Percentiles rank a stretch among this genome's conserved stretches.
Evolutionary conservation across 768 basidiomycete genomes (phyloP).

Genomic region (Phanerochaete sordida): DNA sequence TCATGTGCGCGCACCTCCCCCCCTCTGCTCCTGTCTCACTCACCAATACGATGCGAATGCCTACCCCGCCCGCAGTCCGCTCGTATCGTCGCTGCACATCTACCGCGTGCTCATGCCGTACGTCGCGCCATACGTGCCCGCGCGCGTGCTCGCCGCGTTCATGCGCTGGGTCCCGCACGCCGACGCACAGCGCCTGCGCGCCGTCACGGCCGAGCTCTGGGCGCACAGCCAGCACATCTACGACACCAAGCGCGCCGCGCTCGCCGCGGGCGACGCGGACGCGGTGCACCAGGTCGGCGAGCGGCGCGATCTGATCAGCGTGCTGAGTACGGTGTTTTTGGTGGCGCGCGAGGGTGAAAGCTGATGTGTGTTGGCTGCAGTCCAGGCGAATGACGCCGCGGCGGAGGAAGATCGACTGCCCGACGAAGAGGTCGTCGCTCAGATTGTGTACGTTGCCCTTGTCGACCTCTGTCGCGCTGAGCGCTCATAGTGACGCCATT

Average conservation of each 20-base stretch:
- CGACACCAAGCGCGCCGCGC: slow-evolving; percentile 32
- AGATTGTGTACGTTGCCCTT: slow-evolving; percentile 11
- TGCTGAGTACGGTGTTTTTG: slow-evolving; percentile 44
- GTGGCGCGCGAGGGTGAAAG: too few relatives aligned
- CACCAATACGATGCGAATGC: too few relatives aligned
- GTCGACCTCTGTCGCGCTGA: background rate
- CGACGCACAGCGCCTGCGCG: slow-evolving; percentile 28
- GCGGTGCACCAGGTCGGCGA: slow-evolving; percentile 27
- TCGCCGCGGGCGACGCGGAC: slow-evolving; percentile 30
- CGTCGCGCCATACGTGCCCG: slow-evolving; percentile 13
- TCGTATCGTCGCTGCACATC: slow-evolving; percentile 2
- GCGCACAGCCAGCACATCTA: slow-evolving; percentile 33
- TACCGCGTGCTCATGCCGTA: slow-evolving; percentile 15
- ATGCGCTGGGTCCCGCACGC: slow-evolving; percentile 31
- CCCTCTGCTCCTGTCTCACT: too few relatives aligned
- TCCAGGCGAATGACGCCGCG: slow-evolving; percentile 7
- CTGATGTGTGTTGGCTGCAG: background rate
- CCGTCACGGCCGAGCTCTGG: slow-evolving; percentile 35
- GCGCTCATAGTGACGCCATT: background rate
- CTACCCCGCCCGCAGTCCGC: background rate
- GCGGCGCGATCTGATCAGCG: slow-evolving; percentile 44
- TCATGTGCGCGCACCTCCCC: slow-evolving; percentile 7
- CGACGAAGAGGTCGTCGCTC: slow-evolving; percentile 12
- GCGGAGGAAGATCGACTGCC: slow-evolving; percentile 7
- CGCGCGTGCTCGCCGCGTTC: slow-evolving; percentile 30